These are phyloP conservation scores for Lodderomyces pseudojiufengensis DNA, from an alignment of 1,139 yeast species.

Conservation along the genomic window DNA sequence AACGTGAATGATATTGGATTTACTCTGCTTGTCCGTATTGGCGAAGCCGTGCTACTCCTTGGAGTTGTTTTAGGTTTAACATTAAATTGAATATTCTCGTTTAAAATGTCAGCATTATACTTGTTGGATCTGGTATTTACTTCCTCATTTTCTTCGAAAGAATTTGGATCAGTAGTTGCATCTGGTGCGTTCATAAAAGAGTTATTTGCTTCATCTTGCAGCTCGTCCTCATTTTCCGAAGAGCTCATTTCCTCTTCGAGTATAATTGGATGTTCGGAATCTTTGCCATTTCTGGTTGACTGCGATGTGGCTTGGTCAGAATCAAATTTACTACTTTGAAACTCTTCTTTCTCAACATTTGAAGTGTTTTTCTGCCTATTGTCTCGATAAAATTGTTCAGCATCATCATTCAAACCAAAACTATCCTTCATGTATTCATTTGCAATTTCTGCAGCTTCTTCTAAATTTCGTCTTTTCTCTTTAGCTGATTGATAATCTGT, in stretches of 20 bases:
- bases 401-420: not conserved
- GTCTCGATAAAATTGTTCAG: not conserved
- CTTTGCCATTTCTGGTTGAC: constrained; percentile 12
- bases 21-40: not conserved
- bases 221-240: not conserved
- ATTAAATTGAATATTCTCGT: constrained; percentile 1
- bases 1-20: not conserved
- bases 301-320: no score
- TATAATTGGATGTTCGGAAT: constrained; percentile 24
- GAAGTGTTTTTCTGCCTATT: not conserved
- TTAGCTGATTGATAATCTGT: constrained; percentile 4
- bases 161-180: not conserved
- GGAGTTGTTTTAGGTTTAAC: constrained; percentile 2
- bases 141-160: not conserved
- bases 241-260: constrained; percentile 18
- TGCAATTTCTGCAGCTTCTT: constrained; percentile 5
- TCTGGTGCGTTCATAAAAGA: not conserved
- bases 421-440: not conserved
- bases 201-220: constrained; percentile 3
- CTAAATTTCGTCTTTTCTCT: constrained; percentile 2
- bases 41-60: not conserved
- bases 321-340: not conserved
- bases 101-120: not conserved
- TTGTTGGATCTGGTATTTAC: not conserved
- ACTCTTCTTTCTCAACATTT: not conserved